Evolutionary conservation across 2,329 filamentous ascomycete species (phyloP), one percentile per base, ranked within the genome.

Genomic region (Botryotinia globosa): DNA sequence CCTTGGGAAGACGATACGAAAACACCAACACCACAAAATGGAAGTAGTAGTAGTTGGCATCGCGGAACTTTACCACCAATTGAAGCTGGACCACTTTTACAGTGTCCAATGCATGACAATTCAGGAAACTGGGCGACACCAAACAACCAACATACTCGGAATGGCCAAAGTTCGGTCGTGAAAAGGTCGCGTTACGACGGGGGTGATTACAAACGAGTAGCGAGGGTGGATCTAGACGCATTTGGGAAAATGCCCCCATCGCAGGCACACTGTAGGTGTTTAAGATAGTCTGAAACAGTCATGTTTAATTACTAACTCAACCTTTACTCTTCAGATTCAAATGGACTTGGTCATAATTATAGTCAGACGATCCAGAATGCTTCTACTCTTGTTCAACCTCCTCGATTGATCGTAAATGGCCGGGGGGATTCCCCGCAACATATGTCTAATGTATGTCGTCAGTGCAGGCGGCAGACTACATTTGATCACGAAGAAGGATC

Each of bases 1-100:
- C 78, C 76, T 76, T 79, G 78, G 78, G 77, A 79, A 69, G 77
- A 77, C 69, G 75, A 75, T 20, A 74, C 54, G 42, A 45, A 71
- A 61, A 48, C 64, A 58, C 20, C 58, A 20, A 22, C 56, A 48
- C 68, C 54, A 63, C 34, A 32, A 54, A 64, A 68, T 73, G 74
- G 74, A 72, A 73, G 66, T 39, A 42, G 59, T 44, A 74, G 72
- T 70, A 59, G 61, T 29, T 77, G 78, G 76, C 72, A 74, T 73
- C 72, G 73, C 56, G 62, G 73, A 42, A 72, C 67, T 66, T 70
- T 80, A 48, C 77, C 78, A 73, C 76, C 78, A 71, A 77, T 79
- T 69, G 76, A 77, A 67, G 56, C 74, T 63, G 73, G 67, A 56
- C 71, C 74, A 37, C 74, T 74, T 63, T 73, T 67, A 39, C 75